Conservation (phyloP, 106 monocot genomes). For the Dactylorhiza incarnata region DNA sequence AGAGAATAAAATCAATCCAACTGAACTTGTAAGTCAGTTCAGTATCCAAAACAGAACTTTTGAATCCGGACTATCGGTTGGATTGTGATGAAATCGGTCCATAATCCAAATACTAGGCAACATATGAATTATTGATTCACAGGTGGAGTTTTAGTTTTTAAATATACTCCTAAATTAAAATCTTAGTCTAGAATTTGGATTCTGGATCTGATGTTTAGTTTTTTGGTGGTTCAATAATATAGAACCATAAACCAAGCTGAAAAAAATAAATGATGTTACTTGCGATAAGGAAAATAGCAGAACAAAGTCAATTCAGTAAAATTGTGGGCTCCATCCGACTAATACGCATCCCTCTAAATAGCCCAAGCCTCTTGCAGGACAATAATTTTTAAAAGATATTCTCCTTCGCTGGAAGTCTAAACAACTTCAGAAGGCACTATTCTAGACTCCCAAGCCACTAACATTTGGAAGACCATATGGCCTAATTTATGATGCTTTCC, state of each 20-base stretch:
- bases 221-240: background rate
- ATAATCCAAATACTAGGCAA: background rate
- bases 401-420: background rate
- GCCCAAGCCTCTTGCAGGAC: background rate
- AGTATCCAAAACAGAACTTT: background rate
- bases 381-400: background rate
- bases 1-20: background rate
- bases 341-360: background rate
- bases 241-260: background rate
- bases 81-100: background rate
- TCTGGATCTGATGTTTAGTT: too few species aligned
- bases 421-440: background rate
- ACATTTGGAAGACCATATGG: background rate
- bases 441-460: background rate
- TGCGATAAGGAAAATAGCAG: too few species aligned
- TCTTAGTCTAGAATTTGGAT: too few species aligned
- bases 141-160: background rate
- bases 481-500: background rate
- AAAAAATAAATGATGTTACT: background rate
- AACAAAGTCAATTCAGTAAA: background rate
- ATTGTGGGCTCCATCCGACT: background rate
- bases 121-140: background rate
- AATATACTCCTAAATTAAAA: too few species aligned
- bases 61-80: background rate
- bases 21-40: background rate